A percentile compares a stretch with the other conserved stretches of the same genome.
These are phyloP conservation scores for Xylariaceae sp. DNA, from an alignment of 2,329 filamentous ascomycete genomes.

Conservation along the genomic window DNA sequence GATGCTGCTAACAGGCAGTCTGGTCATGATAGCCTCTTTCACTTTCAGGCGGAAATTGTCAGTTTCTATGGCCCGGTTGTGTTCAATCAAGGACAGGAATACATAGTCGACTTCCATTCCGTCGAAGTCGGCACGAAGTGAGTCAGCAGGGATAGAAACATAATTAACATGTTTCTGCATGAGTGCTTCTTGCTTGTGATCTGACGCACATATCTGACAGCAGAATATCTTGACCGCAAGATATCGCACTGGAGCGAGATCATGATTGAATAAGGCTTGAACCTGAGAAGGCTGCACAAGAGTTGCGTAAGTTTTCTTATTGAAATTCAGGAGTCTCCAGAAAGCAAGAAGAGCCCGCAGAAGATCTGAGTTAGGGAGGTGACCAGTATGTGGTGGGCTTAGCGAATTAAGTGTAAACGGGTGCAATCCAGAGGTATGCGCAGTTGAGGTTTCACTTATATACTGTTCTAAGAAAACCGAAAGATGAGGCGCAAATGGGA, in stretches of 20 bases:
- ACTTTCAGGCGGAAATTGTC: slow-evolving; percentile 50
- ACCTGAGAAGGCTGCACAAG: slow-evolving; percentile 71
- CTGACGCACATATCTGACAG: slow-evolving; percentile 78
- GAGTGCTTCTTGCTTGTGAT: slow-evolving; percentile 76
- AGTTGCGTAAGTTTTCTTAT: slow-evolving; percentile 69
- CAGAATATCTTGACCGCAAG: slow-evolving; percentile 83
- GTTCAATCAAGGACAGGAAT: slow-evolving; percentile 68
- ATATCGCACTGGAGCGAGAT: slow-evolving; percentile 70
- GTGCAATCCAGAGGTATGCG: slow-evolving; percentile 23
- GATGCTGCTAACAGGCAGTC: slow-evolving; percentile 30
- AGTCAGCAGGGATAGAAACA: slow-evolving; percentile 47
- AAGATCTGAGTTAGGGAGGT: slow-evolving; percentile 32
- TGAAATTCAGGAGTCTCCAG: slow-evolving; percentile 81
- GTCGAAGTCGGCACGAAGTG: slow-evolving; percentile 76
- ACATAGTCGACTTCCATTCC: slow-evolving; percentile 77
- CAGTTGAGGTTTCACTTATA: slow-evolving; percentile 42
- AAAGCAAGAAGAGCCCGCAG: slow-evolving; percentile 65
- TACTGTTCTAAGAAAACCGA: slow-evolving; percentile 69
- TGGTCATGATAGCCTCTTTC: slow-evolving; percentile 33
- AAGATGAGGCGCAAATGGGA: slow-evolving; percentile 83
- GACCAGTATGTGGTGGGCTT: slow-evolving; percentile 21
- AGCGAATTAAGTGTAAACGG: slow-evolving; percentile 39
- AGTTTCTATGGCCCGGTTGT: slow-evolving; percentile 56
- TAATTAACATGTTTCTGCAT: slow-evolving; percentile 68
- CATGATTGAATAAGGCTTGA: slow-evolving; percentile 69